These are phyloP conservation scores for Xylariaceae sp. DNA, from an alignment of 2,329 filamentous ascomycete genomes.

Conservation along the genomic window DNA sequence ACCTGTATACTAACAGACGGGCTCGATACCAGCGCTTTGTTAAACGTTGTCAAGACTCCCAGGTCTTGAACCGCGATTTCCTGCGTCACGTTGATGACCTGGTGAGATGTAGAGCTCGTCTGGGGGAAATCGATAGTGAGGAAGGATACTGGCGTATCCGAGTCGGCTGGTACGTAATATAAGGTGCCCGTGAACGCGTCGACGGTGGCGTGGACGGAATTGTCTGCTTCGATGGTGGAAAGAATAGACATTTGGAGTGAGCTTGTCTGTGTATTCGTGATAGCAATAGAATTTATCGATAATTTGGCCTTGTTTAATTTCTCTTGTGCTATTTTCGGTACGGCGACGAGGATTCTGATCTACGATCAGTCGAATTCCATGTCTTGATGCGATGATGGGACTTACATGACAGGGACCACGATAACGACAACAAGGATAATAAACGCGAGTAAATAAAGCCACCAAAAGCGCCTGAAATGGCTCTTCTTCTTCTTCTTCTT, in stretches of 20 bases:
- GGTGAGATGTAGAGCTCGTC: constrained; percentile 44
- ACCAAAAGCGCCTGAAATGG: constrained; percentile 56
- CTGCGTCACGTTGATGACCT: constrained; percentile 50
- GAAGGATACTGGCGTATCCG: constrained; percentile 44
- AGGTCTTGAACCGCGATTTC: constrained; percentile 42
- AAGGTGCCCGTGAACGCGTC: constrained; percentile 48
- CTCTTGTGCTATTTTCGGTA: constrained; percentile 52
- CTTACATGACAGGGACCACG: constrained; percentile 56
- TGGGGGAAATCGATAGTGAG: constrained; percentile 47
- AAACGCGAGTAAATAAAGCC: constrained; percentile 51
- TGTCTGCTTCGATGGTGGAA: constrained; percentile 49
- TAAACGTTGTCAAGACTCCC: constrained; percentile 50
- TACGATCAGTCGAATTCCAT: constrained; percentile 25
- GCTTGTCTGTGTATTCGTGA: constrained; percentile 42
- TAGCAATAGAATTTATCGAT: constrained; percentile 45
- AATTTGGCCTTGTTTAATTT: constrained; percentile 51
- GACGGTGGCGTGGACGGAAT: constrained; percentile 47
- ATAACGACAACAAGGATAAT: constrained; percentile 45
- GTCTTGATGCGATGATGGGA: constrained; percentile 17
- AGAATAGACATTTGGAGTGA: constrained; percentile 50
- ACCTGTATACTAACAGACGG: constrained; percentile 47
- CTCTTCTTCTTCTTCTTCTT: constrained; percentile 26
- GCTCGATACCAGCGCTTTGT: constrained; percentile 48
- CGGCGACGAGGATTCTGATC: constrained; percentile 46
- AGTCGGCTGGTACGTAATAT: constrained; percentile 45